Percentiles rank a stretch among this genome's conserved stretches.
Evolutionary conservation across 345 rosid genomes (phyloP).

Genomic region (Aquilaria malaccensis): DNA sequence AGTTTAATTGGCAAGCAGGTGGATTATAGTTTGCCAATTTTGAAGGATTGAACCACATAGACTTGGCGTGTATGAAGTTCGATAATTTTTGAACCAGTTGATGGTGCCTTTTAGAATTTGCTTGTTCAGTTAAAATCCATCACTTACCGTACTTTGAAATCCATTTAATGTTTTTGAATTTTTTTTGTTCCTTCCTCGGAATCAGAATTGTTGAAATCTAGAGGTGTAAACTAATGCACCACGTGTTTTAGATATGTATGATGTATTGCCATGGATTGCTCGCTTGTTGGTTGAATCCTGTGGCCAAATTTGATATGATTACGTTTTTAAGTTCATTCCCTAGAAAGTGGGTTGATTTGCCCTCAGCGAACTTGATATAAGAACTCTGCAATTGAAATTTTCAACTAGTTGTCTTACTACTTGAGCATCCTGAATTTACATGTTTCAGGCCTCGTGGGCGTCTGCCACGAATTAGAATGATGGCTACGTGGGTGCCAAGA

Average conservation of each 20-base stretch:
- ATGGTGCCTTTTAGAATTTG: no score
- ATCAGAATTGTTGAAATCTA: not conserved
- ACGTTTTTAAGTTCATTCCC: no score
- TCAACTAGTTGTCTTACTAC: not conserved
- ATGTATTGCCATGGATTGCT: not conserved
- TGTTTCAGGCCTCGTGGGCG: constrained; percentile 25
- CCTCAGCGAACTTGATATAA: no score
- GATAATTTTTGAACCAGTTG: not conserved
- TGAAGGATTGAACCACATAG: not conserved
- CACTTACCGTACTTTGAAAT: no score
- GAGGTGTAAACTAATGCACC: not conserved
- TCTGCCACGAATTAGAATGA: constrained; percentile 54
- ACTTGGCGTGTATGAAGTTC: not conserved
- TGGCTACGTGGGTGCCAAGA: constrained; percentile 80
- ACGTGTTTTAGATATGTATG: not conserved
- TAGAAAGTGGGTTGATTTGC: no score
- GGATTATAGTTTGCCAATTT: not conserved
- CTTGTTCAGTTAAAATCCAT: no score
- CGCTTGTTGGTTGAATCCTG: no score
- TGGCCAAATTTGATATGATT: no score
- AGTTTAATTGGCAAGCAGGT: not conserved
- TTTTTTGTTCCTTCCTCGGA: no score
- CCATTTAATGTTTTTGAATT: no score
- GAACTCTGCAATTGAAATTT: not conserved
- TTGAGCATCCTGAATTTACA: constrained; percentile 9